Percentiles rank a stretch among this genome's conserved stretches.
phyloP scores from a whole-genome alignment of 352 stramenopile species.

The Phytopythium ostracodes region DNA sequence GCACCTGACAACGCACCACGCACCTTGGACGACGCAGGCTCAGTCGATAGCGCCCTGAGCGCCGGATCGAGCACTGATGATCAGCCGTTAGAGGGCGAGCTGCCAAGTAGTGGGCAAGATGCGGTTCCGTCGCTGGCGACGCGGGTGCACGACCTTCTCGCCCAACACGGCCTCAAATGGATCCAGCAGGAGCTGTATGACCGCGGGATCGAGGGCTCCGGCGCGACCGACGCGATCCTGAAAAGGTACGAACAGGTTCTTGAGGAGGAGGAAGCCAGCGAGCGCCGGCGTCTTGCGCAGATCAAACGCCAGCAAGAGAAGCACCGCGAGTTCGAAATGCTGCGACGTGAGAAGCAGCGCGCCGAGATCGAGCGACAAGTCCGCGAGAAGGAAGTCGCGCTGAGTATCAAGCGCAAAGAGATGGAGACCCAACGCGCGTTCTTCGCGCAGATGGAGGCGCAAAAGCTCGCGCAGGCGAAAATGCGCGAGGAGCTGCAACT shows the following conservation, averaged over 20 bases:
- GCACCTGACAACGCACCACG: not conserved
- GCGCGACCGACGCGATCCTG: constrained; percentile 38
- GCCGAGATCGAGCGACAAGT: constrained; percentile 34
- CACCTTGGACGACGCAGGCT: no score
- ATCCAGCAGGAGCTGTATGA: constrained; percentile 83
- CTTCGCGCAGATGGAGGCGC: constrained; percentile 57
- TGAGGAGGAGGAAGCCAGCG: constrained; percentile 20
- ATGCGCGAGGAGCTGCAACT: constrained; percentile 36
- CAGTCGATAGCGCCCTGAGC: no score
- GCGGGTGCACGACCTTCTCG: constrained; percentile 29
- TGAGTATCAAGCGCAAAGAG: constrained; percentile 41
- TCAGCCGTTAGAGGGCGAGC: not conserved
- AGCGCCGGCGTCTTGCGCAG: not conserved
- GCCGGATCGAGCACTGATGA: not conserved
- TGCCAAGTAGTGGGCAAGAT: not conserved
- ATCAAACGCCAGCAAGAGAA: constrained; percentile 16
- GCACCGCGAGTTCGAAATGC: constrained; percentile 25
- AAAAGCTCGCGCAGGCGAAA: constrained; percentile 36
- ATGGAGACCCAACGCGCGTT: constrained; percentile 40
- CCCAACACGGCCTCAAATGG: constrained; percentile 47
- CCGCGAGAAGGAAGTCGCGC: constrained; percentile 28
- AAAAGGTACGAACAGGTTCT: constrained; percentile 39
- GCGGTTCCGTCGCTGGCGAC: no score
- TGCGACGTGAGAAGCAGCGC: constrained; percentile 21
- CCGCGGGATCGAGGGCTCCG: constrained; percentile 55